phyloP scores from a whole-genome alignment of 352 stramenopile genomes.

The Pythium myriotylum region DNA sequence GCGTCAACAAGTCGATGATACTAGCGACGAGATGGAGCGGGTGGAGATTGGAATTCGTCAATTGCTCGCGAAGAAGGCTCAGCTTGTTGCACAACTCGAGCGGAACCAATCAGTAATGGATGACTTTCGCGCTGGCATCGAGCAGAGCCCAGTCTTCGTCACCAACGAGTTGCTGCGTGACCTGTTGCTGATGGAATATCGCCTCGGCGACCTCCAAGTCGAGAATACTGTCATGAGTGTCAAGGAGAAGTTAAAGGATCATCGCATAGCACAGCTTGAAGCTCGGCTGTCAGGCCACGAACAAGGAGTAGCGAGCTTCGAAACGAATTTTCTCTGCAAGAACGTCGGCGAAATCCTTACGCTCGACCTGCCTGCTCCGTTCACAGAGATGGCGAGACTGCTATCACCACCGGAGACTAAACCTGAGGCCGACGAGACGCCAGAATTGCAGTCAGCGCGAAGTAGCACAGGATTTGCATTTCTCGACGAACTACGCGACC shows the following conservation, averaged over 20 bases:
- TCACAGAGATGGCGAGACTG: constrained; percentile 19
- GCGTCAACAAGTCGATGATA: not conserved
- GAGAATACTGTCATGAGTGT: constrained; percentile 88
- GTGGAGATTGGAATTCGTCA: constrained; percentile 17
- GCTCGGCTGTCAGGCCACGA: not conserved
- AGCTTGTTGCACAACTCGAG: constrained; percentile 32
- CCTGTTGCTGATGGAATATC: constrained; percentile 82
- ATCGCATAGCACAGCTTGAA: constrained; percentile 11
- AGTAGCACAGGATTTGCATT: constrained; percentile 27
- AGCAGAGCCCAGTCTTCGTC: constrained; percentile 42
- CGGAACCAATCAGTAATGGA: constrained; percentile 54
- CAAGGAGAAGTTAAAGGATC: constrained; percentile 30
- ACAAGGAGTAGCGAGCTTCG: not conserved
- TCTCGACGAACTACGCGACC: constrained; percentile 36
- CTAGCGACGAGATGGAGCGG: not conserved
- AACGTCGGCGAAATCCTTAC: constrained; percentile 3
- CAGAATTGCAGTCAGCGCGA: constrained; percentile 15
- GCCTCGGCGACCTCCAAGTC: constrained; percentile 88
- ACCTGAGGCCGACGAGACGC: not conserved
- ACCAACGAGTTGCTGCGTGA: constrained; percentile 60
- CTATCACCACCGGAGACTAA: constrained; percentile 5
- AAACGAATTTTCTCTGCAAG: constrained; percentile 1
- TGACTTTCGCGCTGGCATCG: constrained; percentile 54
- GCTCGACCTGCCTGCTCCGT: constrained; percentile 9
- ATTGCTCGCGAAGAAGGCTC: constrained; percentile 21